Evolutionary conservation across 2,329 filamentous ascomycete genomes (phyloP).

Genomic region (Monosporascus sp.): DNA sequence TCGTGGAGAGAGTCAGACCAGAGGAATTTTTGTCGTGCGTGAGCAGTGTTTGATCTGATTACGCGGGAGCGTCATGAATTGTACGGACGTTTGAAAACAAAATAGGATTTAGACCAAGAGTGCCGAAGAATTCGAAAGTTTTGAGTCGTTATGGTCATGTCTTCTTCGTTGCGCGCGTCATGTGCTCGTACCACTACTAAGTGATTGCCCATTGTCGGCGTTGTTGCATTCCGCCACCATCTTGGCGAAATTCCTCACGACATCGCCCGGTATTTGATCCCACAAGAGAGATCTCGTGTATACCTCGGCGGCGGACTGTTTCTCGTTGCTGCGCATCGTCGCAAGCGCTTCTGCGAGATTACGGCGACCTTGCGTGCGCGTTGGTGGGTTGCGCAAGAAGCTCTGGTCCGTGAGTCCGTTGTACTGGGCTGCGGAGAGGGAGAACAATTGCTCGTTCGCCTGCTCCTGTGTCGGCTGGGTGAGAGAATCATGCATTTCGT

Average conservation of each 20-base stretch:
- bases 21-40: slow-evolving; percentile 27
- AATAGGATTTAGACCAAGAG: slow-evolving; percentile 9
- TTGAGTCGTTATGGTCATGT: slow-evolving; percentile 28
- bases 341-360: slow-evolving; percentile 78
- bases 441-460: slow-evolving; percentile 82
- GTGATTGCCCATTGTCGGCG: slow-evolving; percentile 35
- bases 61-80: slow-evolving; percentile 24
- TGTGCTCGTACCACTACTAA: slow-evolving; percentile 38
- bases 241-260: slow-evolving; percentile 86
- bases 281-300: slow-evolving; percentile 90
- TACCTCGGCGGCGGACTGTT: slow-evolving; percentile 76
- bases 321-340: slow-evolving; percentile 67
- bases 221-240: slow-evolving; percentile 75
- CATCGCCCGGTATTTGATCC: slow-evolving; percentile 89
- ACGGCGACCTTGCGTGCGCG: slow-evolving; percentile 57
- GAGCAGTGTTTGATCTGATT: slow-evolving; percentile 28
- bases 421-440: slow-evolving; percentile 81
- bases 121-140: slow-evolving; percentile 7
- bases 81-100: slow-evolving; percentile 23
- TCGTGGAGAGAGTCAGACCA: slow-evolving; percentile 19
- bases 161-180: slow-evolving; percentile 35
- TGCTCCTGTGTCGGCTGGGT: slow-evolving; percentile 77
- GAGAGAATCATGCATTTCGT: slow-evolving; percentile 62
- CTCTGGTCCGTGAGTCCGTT: slow-evolving; percentile 75
- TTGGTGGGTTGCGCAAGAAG: slow-evolving; percentile 56